phyloP scores from a whole-genome alignment of 2,329 filamentous ascomycete genomes.

The Lachnellula subtilissima region DNA sequence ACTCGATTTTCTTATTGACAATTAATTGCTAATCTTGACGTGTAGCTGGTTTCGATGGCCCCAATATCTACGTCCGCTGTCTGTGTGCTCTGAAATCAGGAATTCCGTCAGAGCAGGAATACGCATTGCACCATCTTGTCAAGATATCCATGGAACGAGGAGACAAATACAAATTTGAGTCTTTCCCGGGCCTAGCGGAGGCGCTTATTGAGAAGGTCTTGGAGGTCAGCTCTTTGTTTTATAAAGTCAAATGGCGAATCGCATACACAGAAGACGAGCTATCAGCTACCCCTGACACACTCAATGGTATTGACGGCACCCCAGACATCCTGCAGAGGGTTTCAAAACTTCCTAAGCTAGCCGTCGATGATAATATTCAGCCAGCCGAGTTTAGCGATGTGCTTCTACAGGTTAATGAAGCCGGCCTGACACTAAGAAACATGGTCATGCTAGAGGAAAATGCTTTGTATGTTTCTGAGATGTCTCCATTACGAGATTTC shows the following conservation, averaged over 20 bases:
- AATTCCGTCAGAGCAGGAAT: slow-evolving; percentile 79
- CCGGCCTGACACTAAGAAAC: slow-evolving; percentile 82
- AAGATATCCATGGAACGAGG: slow-evolving; percentile 93
- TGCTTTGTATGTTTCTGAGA: slow-evolving; percentile 71
- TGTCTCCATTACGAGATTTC: slow-evolving; percentile 72
- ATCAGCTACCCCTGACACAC: slow-evolving; percentile 45
- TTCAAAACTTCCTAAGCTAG: slow-evolving; percentile 52
- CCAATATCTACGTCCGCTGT: slow-evolving; percentile 88
- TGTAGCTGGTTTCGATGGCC: slow-evolving; percentile 60
- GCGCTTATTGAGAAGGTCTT: slow-evolving; percentile 81
- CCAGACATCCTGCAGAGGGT: slow-evolving; percentile 70
- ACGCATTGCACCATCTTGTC: slow-evolving; percentile 86
- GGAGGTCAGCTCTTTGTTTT: slow-evolving; percentile 73
- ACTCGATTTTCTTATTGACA: slow-evolving; percentile 8
- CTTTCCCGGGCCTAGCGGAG: slow-evolving; percentile 83
- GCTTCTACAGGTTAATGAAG: slow-evolving; percentile 76
- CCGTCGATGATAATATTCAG: slow-evolving; percentile 65
- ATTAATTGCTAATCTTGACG: slow-evolving; percentile 11
- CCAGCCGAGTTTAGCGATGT: slow-evolving; percentile 65
- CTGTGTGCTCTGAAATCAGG: slow-evolving; percentile 77
- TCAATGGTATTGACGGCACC: slow-evolving; percentile 64
- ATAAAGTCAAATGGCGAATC: slow-evolving; percentile 75
- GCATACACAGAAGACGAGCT: slow-evolving; percentile 62
- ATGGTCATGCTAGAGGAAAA: slow-evolving; percentile 95
- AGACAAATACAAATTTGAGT: slow-evolving; percentile 93